Percentiles rank a stretch among this genome's conserved stretches.
These are phyloP conservation scores for Naematelia aurantialba DNA, from an alignment of 768 basidiomycete species.

Conservation along the genomic window DNA sequence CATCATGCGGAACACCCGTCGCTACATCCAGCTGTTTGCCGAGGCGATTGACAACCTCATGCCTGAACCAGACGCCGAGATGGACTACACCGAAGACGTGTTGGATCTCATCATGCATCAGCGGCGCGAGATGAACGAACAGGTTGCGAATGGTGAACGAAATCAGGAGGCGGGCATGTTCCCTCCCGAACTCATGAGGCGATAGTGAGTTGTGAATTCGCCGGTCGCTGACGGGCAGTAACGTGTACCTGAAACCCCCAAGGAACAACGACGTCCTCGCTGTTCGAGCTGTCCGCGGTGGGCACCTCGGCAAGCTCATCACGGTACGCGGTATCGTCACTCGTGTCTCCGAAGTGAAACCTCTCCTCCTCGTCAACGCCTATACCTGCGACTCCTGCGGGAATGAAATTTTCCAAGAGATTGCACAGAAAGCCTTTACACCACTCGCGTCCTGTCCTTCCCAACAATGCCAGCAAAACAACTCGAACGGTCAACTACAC, in stretches of 20 bases:
- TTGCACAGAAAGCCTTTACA: conserved; percentile 81
- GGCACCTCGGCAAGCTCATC: conserved; percentile 84
- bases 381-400: conserved; percentile 98
- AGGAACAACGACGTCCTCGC: conserved; percentile 58
- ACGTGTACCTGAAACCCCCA: conserved; percentile 88
- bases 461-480: conserved; percentile 78
- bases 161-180: conserved; percentile 57
- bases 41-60: conserved; percentile 86
- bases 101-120: conserved; percentile 96
- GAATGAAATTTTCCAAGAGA: conserved; percentile 97
- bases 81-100: conserved; percentile 86
- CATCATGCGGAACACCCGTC: conserved; percentile 78
- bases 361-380: conserved; percentile 91
- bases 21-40: conserved; percentile 83
- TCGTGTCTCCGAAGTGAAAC: conserved; percentile 97
- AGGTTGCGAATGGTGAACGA: conserved; percentile 28
- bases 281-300: conserved; percentile 83
- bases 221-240: conserved; percentile 56
- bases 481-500: conserved; percentile 80
- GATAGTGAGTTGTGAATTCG: conserved; percentile 69
- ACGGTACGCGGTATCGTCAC: conserved; percentile 97
- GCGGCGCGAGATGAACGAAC: conserved; percentile 78
- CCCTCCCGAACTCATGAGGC: conserved; percentile 81
- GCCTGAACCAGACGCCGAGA: conserved; percentile 82
- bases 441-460: conserved; percentile 86